Conservation (phyloP, 345 rosid genomes). For the Lumnitzera littorea region DNA sequence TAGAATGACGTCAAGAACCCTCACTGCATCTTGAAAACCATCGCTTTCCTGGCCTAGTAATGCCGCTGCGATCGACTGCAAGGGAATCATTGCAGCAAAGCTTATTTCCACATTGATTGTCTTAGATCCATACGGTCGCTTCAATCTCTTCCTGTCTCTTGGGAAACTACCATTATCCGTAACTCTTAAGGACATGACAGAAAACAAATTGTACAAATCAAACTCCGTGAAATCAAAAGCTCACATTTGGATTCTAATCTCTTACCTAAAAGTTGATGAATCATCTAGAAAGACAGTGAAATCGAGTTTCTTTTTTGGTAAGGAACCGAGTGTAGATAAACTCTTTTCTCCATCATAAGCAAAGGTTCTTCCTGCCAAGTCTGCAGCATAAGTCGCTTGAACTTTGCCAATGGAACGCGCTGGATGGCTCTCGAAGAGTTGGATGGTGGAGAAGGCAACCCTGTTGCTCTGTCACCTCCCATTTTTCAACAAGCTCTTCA, state of each 20-base stretch:
- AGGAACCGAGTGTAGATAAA: slow-evolving; percentile 16
- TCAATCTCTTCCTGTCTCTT: too few species aligned
- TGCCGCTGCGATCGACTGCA: slow-evolving; percentile 9
- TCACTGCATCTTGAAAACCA: too few species aligned
- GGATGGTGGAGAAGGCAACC: slow-evolving; percentile 12
- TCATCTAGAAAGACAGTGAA: slow-evolving; percentile 20
- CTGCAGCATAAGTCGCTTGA: slow-evolving; percentile 16
- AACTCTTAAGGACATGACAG: not conserved
- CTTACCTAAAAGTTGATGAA: slow-evolving; percentile 9
- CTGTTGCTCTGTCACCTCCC: too few species aligned
- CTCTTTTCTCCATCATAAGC: slow-evolving; percentile 30
- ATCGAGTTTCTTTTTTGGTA: slow-evolving; percentile 13
- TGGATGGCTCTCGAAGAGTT: slow-evolving; percentile 3
- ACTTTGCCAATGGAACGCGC: slow-evolving; percentile 13
- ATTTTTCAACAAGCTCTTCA: too few species aligned
- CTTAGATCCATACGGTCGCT: too few species aligned
- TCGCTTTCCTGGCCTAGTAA: too few species aligned
- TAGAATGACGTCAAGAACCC: too few species aligned
- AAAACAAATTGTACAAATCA: not conserved
- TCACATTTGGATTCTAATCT: not conserved
- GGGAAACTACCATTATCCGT: too few species aligned
- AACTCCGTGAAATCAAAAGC: not conserved
- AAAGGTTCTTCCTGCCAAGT: slow-evolving; percentile 16
- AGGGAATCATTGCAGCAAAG: slow-evolving; percentile 19
- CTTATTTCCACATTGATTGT: slow-evolving; percentile 27